Conservation (phyloP, 192 early-diverging fungal genomes). For the Geosiphon pyriformis region DNA sequence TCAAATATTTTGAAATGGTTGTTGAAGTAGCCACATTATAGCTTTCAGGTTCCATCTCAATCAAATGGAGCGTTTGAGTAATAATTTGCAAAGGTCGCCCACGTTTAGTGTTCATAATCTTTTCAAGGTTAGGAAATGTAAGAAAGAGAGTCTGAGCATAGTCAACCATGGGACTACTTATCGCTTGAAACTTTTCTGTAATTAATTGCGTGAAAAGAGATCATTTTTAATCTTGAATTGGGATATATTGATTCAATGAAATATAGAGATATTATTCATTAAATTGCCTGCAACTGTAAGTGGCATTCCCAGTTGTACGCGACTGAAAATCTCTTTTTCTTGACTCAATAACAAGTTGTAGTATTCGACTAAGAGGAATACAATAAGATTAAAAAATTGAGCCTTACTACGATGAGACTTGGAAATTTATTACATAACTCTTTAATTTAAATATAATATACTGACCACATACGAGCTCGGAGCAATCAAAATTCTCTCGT, state of each 20-base stretch:
- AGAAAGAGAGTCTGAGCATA: constrained; percentile 9
- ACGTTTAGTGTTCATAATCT: constrained; percentile 6
- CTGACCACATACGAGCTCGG: constrained; percentile 26
- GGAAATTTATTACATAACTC: too few relatives aligned
- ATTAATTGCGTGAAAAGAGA: neutral
- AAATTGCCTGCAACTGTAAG: constrained; percentile 23
- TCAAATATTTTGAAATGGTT: constrained; percentile 9
- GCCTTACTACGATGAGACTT: too few relatives aligned
- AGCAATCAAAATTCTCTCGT: constrained; percentile 12
- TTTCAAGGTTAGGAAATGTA: neutral
- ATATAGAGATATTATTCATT: neutral
- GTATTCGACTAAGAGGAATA: constrained; percentile 24
- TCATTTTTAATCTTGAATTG: neutral
- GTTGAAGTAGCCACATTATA: neutral
- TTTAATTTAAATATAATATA: too few relatives aligned
- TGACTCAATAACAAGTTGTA: constrained; percentile 12
- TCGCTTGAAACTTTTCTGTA: constrained; percentile 21
- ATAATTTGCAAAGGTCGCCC: constrained; percentile 19
- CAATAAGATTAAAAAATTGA: too few relatives aligned
- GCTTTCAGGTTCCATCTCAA: constrained; percentile 1
- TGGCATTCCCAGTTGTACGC: constrained; percentile 29
- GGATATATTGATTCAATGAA: neutral
- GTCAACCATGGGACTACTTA: constrained; percentile 15
- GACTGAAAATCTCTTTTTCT: constrained; percentile 30
- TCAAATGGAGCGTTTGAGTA: constrained; percentile 14